These are phyloP conservation scores for Vaucheria bursata DNA, from an alignment of 352 stramenopile species.

Conservation along the genomic window DNA sequence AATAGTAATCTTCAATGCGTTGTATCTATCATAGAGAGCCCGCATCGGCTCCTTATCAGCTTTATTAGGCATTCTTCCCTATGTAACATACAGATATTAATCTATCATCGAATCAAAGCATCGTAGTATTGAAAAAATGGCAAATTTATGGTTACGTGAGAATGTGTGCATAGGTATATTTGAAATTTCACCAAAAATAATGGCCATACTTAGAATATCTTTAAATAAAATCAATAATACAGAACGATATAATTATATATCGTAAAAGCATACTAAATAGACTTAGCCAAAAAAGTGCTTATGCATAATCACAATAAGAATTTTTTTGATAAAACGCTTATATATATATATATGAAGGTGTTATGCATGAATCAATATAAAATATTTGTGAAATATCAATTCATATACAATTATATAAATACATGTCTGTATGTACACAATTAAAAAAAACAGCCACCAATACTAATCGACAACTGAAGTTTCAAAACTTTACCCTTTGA, in stretches of 20 bases:
- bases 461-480: no score
- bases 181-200: background rate
- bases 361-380: no score
- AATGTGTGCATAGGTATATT: background rate
- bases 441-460: no score
- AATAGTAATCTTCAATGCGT: constrained; percentile 57
- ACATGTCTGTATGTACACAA: no score
- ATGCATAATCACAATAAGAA: no score
- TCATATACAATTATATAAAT: no score
- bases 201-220: background rate
- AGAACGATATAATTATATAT: background rate
- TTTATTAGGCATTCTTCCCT: constrained; percentile 55
- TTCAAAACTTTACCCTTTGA: background rate
- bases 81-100: background rate
- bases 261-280: background rate
- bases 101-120: background rate
- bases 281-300: no score
- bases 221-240: background rate
- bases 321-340: no score
- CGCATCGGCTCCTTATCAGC: constrained; percentile 71
- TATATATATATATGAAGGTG: no score
- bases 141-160: no score
- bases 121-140: background rate
- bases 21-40: constrained; percentile 68
- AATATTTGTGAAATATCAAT: no score